A percentile compares a stretch with the other conserved stretches of the same genome.
These are phyloP conservation scores for Volvariella volvacea DNA, from an alignment of 1,284 basidiomycete genomes.

Conservation along the genomic window DNA sequence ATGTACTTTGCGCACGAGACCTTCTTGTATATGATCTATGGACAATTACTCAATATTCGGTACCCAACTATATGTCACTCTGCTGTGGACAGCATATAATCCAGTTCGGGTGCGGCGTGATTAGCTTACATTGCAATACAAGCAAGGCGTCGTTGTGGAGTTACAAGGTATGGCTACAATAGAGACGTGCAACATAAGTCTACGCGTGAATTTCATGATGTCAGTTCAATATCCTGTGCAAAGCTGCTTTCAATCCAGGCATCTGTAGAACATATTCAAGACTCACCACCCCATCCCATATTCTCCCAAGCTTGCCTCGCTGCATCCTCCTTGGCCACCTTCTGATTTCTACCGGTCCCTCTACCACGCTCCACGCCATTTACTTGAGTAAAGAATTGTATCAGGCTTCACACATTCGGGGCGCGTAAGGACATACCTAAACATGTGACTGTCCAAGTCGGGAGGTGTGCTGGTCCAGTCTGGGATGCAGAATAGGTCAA, in stretches of 20 bases:
- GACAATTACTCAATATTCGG: not conserved
- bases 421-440: conserved; percentile 28
- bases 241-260: too few species aligned
- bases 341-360: conserved; percentile 44
- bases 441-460: conserved; percentile 48
- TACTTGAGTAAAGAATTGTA: conserved; percentile 25
- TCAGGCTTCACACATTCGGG: not conserved
- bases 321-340: conserved; percentile 50
- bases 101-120: too few species aligned
- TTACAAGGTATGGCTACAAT: too few species aligned
- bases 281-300: conserved; percentile 40
- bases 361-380: conserved; percentile 34
- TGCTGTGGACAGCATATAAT: too few species aligned
- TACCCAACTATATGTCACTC: too few species aligned
- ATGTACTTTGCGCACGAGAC: too few species aligned
- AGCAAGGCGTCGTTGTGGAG: too few species aligned
- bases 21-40: conserved; percentile 4
- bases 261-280: too few species aligned
- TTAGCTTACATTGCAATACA: too few species aligned
- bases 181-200: too few species aligned
- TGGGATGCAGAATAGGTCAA: conserved; percentile 37
- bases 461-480: conserved; percentile 43
- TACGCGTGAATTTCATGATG: too few species aligned
- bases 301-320: conserved; percentile 39
- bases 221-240: too few species aligned